These are phyloP conservation scores for Cubamyces lactineus DNA, from an alignment of 768 basidiomycete species.

Conservation along the genomic window DNA sequence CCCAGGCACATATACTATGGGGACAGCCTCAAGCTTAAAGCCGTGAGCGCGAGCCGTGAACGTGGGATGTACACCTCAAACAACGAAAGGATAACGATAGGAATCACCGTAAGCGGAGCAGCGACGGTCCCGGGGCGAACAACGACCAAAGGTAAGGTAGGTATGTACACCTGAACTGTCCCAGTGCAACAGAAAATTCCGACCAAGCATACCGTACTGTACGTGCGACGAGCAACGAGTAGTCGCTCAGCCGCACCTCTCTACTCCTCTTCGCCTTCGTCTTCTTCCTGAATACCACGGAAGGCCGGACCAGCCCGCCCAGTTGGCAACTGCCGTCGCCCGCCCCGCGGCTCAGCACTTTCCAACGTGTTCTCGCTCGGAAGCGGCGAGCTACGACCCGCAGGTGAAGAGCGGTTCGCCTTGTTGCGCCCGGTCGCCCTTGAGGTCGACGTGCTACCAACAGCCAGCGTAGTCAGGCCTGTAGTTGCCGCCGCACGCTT, in stretches of 20 bases:
- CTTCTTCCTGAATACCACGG: conserved; percentile 75
- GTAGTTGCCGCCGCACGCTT: conserved; percentile 25
- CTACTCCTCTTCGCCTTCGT: conserved; percentile 80
- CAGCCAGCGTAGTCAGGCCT: conserved; percentile 12
- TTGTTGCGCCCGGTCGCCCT: conserved; percentile 24
- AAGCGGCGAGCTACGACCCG: conserved; percentile 61
- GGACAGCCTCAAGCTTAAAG: background rate
- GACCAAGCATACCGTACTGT: background rate
- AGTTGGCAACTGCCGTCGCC: conserved; percentile 70
- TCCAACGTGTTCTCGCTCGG: conserved; percentile 56
- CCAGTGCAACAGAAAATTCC: background rate
- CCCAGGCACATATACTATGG: background rate
- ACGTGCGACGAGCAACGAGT: background rate
- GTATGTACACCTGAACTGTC: conserved; percentile 23
- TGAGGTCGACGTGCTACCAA: conserved; percentile 4
- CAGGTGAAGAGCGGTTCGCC: conserved; percentile 58
- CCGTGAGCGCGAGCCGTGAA: background rate
- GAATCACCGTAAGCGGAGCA: conserved; percentile 3
- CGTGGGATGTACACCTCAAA: conserved; percentile 5
- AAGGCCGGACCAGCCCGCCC: conserved; percentile 75
- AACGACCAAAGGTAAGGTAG: background rate
- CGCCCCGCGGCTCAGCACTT: conserved; percentile 49
- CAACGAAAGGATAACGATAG: conserved; percentile 23
- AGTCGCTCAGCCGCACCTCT: no score
- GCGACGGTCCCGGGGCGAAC: conserved; percentile 1